Evolutionary conservation across 179 eudicot genomes (phyloP).

Genomic region (Silene noctiflora): DNA sequence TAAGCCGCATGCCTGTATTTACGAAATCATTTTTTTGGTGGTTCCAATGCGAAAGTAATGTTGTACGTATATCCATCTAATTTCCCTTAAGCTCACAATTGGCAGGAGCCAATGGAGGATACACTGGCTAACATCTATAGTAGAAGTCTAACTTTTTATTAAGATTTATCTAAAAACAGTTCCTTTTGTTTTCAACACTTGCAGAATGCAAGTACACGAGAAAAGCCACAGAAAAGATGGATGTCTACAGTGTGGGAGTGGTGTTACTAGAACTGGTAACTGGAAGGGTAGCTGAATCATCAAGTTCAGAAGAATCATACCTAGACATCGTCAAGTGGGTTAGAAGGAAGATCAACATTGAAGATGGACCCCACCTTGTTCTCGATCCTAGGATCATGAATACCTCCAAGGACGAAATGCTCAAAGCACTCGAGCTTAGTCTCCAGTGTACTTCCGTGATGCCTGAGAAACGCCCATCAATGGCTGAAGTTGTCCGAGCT

Average conservation of each 20-base stretch:
- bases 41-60: too few species aligned
- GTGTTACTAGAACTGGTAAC: constrained; percentile 58
- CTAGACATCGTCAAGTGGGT: constrained; percentile 62
- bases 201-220: constrained; percentile 55
- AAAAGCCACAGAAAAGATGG: constrained; percentile 58
- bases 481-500: constrained; percentile 51
- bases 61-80: too few species aligned
- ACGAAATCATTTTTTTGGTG: too few species aligned
- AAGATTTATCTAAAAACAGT: neutral
- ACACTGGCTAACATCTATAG: too few species aligned
- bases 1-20: too few species aligned
- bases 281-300: constrained; percentile 50
- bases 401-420: constrained; percentile 46
- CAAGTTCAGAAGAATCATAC: constrained; percentile 37
- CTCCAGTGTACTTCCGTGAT: constrained; percentile 56
- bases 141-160: too few species aligned
- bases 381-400: constrained; percentile 60
- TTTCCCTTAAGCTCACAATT: too few species aligned
- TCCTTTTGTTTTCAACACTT: neutral
- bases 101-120: too few species aligned
- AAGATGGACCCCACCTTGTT: constrained; percentile 52
- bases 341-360: constrained; percentile 60
- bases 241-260: constrained; percentile 73
- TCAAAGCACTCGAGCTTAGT: constrained; percentile 59
- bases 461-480: constrained; percentile 71